Evolutionary conservation across 1,284 basidiomycete species (phyloP), one percentile per base, ranked within the genome.

Genomic region (Austroboletus rostrupii): DNA sequence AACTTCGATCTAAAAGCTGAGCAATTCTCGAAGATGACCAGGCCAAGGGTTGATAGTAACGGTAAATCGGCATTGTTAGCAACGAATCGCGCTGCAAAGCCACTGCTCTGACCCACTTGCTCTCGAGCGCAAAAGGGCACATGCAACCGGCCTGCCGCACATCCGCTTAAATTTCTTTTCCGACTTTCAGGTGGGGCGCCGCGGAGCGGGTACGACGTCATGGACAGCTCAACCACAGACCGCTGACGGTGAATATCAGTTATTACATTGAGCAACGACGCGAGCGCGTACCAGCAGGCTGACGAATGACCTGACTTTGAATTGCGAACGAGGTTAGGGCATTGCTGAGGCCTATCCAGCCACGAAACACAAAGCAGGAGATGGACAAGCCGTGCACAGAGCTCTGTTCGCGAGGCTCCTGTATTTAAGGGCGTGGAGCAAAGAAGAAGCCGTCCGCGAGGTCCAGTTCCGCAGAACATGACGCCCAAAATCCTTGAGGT

Each of bases 361-460:
- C 61, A 58, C 52, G 70, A 50, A n/a, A 64, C 68, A 53, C 62
- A 66, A 48, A 75, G 62, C 45, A 72, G 61, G 36, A 70, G 57
- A 46, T 67, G 60, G n/a, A 67, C 65, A 49, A 76, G 67, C 72
- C 73, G 75, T 19, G 63, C 59, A 16, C 50, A 58, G 38, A 69
- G 60, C 48, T 70, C 62, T 38, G 60, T 59, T 48, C 65, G 64
- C 11, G 67, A 65, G 32, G 49, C 50, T 53, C 21, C 45, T 36
- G 52, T 63, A 63, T 62, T 66, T 65, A 65, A 60, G 57, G 50
- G 55, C 52, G 37, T 53, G 61, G 57, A 49, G 28, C 28, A 50
- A 49, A 53, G 52, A 46, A 38, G 48, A 54, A 32, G 36, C 17
- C 35, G 20, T 59, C 53, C 64, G 49, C 35, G 50, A 53, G 53